Evolutionary conservation across 352 stramenopile species (phyloP), one percentile per base, ranked within the genome.

Genomic region (Aphanomyces cochlioides): DNA sequence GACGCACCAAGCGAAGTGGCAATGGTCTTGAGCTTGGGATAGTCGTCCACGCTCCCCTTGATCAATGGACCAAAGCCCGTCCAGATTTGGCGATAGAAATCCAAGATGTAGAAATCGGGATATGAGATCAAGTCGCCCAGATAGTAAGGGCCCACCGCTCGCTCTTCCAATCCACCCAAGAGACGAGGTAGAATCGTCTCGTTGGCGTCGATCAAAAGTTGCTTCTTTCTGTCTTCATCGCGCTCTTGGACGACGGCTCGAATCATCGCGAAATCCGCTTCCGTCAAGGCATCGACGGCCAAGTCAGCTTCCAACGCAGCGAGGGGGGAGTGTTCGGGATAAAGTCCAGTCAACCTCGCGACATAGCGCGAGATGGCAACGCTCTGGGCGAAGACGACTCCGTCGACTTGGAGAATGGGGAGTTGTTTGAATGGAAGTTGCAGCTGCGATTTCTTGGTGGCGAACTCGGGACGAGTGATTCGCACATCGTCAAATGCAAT

Each of bases 281-380:
- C n/a, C 45, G 13, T n/a, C 13, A 19, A n/a, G 34, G 78, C 74
- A 40, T 73, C 61, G 47, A 73, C 47, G 15, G 48, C 36, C 66
- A n/a, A 34, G 41, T 80, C 76, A 34, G 82, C 75, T 15, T 78
- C 74, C 28, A 93, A 82, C 65, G 77, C 79, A 21, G 83, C 47
- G 5, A 85, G 59, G 19, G 28, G 28, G 28, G 77, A 65, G 66
- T 90, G 75, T 12, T 73, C 47, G 36, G 89, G 86, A 61, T 89
- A 90, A 8, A 93, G 47, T 0, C 83, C 84, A 17, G 66, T 61
- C 17, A 90, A 54, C 37, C 79, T 79, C 19, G 77, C 82, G 4
- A 81, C 81, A 59, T 89, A 90, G 8, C 81, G 77, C 0, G 78
- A 75, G 38, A 90, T 82, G n/a, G 82, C 82, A 64, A 88, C 77